Evolutionary conservation across 2,329 filamentous ascomycete genomes (phyloP).

Genomic region (Drechslera avenae): DNA sequence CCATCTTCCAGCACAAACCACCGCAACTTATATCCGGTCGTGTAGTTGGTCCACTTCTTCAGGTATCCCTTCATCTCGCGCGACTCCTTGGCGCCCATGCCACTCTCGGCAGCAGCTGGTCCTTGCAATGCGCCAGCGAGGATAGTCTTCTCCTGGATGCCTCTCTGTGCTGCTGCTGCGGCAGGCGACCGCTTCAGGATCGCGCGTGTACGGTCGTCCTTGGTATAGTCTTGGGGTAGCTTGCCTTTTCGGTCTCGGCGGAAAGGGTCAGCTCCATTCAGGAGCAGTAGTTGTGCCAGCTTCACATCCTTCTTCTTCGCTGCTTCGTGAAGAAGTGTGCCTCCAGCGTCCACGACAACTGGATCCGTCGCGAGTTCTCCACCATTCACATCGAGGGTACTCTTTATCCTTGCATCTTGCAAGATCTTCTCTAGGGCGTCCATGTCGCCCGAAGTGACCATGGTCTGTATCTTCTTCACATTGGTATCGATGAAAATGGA

Average conservation of each 20-base stretch:
- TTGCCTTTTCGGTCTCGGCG: conserved; percentile 93
- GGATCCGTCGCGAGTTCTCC: conserved; percentile 85
- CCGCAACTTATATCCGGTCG: conserved; percentile 91
- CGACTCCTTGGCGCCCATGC: conserved; percentile 78
- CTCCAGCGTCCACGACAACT: conserved; percentile 78
- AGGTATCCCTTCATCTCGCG: conserved; percentile 98
- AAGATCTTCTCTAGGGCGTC: conserved; percentile 77
- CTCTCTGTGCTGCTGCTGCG: conserved; percentile 89
- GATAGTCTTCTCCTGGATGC: conserved; percentile 96
- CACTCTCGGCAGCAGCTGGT: conserved; percentile 63
- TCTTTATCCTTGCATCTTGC: conserved; percentile 83
- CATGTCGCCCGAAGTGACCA: conserved; percentile 76
- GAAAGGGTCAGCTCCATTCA: conserved; percentile 96
- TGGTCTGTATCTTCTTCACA: conserved; percentile 79
- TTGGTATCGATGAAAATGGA: conserved; percentile 89
- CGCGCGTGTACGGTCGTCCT: conserved; percentile 84
- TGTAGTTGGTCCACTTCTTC: conserved; percentile 99
- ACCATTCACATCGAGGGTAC: conserved; percentile 88
- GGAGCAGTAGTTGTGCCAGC: conserved; percentile 84
- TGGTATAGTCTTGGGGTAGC: conserved; percentile 93
- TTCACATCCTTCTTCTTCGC: conserved; percentile 84
- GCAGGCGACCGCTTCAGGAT: conserved; percentile 95
- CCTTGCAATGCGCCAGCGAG: conserved; percentile 72
- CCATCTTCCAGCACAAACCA: conserved; percentile 99
- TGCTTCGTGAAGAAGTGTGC: conserved; percentile 90